Conservation (phyloP, 2,329 filamentous ascomycete genomes). For the Dendrostoma leiphaemia region DNA sequence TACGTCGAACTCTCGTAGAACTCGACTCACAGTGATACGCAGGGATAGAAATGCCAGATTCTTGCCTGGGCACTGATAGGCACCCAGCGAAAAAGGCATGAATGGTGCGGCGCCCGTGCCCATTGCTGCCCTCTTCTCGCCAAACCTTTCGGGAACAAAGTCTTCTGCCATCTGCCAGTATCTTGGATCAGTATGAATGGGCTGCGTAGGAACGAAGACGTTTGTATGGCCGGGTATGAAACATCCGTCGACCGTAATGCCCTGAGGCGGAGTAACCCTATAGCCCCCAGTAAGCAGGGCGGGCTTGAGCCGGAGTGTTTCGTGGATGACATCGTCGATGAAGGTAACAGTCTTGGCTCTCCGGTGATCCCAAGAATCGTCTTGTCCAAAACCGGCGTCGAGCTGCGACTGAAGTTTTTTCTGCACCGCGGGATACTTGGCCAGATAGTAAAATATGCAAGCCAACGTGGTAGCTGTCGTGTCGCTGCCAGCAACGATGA, state of each 20-base stretch:
- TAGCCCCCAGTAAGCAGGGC: constrained; percentile 16
- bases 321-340: constrained; percentile 21
- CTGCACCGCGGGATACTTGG: constrained; percentile 13
- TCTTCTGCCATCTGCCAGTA: constrained; percentile 18
- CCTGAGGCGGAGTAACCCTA: constrained; percentile 22
- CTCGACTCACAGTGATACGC: constrained; percentile 19
- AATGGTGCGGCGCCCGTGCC: constrained; percentile 22
- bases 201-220: constrained; percentile 16
- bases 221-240: constrained; percentile 25
- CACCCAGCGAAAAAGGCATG: constrained; percentile 23
- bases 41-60: constrained; percentile 22
- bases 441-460: constrained; percentile 18
- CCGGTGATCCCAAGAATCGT: constrained; percentile 11
- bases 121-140: constrained; percentile 20
- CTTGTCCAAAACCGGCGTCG: constrained; percentile 5
- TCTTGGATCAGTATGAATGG: constrained; percentile 20
- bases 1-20: constrained; percentile 22
- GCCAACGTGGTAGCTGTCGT: constrained; percentile 18
- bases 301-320: constrained; percentile 20
- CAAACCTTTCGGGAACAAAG: constrained; percentile 26
- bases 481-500: constrained; percentile 19
- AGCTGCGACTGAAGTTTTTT: constrained; percentile 13
- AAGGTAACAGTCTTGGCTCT: constrained; percentile 3
- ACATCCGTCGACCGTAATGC: constrained; percentile 22
- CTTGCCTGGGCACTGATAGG: constrained; percentile 24